A percentile compares a stretch with the other conserved stretches of the same genome.
Evolutionary conservation across 2,329 filamentous ascomycete genomes (phyloP).

Genomic region (Didymosphaeria variabile): DNA sequence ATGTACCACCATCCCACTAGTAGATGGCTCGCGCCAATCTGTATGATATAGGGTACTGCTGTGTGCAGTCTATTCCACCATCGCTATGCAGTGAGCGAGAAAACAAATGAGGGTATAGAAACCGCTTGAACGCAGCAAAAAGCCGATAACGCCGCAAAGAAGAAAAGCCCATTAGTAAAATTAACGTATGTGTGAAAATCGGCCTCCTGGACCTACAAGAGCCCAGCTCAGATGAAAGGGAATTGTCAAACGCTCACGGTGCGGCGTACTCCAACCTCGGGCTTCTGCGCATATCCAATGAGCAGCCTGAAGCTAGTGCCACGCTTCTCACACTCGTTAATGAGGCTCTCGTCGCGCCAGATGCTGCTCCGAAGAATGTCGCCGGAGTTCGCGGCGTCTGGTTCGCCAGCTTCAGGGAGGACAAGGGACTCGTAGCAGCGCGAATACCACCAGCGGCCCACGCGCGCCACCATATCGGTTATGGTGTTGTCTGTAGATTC

Average conservation of each 20-base stretch:
- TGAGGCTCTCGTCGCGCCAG: constrained; percentile 77
- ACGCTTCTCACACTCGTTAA: constrained; percentile 86
- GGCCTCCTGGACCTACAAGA: constrained; percentile 40
- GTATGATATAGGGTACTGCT: constrained; percentile 30
- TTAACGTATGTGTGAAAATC: constrained; percentile 20
- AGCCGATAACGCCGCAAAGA: constrained; percentile 20
- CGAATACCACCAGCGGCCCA: constrained; percentile 96
- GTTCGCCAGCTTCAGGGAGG: constrained; percentile 46
- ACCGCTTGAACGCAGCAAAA: constrained; percentile 49
- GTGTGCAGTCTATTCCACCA: constrained; percentile 25
- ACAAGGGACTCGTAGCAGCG: constrained; percentile 84
- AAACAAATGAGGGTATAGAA: constrained; percentile 43
- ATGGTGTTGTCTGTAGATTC: constrained; percentile 79
- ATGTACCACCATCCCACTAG: constrained; percentile 28
- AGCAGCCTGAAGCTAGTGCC: constrained; percentile 89
- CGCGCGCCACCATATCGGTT: constrained; percentile 88
- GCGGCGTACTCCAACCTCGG: constrained; percentile 58
- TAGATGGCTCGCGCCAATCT: constrained; percentile 36
- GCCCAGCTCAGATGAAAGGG: constrained; percentile 43
- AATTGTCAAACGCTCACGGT: constrained; percentile 58
- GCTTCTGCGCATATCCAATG: constrained; percentile 90
- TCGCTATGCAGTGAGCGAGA: constrained; percentile 40
- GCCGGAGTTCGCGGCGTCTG: constrained; percentile 44
- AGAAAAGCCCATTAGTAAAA: constrained; percentile 13
- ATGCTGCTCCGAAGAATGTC: constrained; percentile 67